A percentile compares a stretch with the other conserved stretches of the same genome.
Evolutionary conservation across 768 basidiomycete genomes (phyloP).

Genomic region (Hortiboletus campestris): DNA sequence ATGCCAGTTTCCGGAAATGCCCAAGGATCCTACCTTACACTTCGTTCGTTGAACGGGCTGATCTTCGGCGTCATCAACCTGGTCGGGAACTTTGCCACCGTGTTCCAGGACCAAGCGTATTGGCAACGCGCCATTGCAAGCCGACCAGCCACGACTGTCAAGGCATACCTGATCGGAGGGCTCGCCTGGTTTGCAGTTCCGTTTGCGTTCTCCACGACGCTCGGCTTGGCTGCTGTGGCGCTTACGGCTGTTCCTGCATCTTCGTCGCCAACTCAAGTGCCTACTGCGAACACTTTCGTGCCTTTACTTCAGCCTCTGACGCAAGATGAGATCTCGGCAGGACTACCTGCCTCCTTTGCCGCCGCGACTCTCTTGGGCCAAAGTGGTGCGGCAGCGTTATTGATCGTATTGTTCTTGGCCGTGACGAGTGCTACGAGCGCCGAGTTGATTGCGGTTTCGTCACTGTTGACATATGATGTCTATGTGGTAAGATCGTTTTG

Average conservation of each 20-base stretch:
- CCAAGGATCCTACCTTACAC: constrained; percentile 80
- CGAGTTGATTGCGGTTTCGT: constrained; percentile 89
- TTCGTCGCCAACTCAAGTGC: constrained; percentile 34
- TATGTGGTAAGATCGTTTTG: constrained; percentile 53
- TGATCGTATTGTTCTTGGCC: constrained; percentile 82
- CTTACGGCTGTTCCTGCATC: constrained; percentile 46
- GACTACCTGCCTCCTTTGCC: constrained; percentile 81
- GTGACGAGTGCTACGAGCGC: constrained; percentile 85
- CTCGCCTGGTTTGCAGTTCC: constrained; percentile 92
- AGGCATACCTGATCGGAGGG: constrained; percentile 88
- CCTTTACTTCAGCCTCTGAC: constrained; percentile 44
- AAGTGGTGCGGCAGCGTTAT: constrained; percentile 73
- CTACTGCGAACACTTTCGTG: constrained; percentile 48
- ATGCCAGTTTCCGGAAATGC: constrained; percentile 80
- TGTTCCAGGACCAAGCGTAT: constrained; percentile 74
- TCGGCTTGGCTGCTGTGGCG: constrained; percentile 87
- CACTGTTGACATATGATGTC: constrained; percentile 79
- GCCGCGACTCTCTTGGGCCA: constrained; percentile 80
- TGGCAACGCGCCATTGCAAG: constrained; percentile 93
- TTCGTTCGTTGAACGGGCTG: constrained; percentile 72
- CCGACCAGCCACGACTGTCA: constrained; percentile 79
- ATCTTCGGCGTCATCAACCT: constrained; percentile 88
- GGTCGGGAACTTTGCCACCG: constrained; percentile 76
- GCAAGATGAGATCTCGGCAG: constrained; percentile 75
- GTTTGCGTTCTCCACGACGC: constrained; percentile 80